Base-by-base conservation (phyloP, 129 eudicot genomes). In the Heracleum sosnowskyi region DNA sequence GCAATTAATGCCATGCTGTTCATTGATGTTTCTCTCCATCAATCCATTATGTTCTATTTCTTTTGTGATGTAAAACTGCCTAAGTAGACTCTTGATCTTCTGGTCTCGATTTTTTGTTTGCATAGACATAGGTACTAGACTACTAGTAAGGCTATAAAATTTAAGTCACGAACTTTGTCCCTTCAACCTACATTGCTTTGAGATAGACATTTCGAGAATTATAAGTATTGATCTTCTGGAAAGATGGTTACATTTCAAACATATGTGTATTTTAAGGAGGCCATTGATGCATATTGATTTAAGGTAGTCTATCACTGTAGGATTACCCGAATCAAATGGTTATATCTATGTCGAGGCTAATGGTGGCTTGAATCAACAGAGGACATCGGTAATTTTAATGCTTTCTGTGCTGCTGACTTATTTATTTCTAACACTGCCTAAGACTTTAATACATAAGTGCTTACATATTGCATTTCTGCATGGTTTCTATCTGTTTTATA, bases 331-430 rank as follows among this genome's bases (percentile, higher is more conserved):
- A 76, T 90, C 99, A 69, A 95, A 92, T 74, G 97, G 99, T 47
- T 95, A 90, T 78, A 87, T 95, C 53, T 88, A 82, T 29, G 85
- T 95, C 34, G 99, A 95, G 79, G 99, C 99, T 77, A 95, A 95
- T 85, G 99, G 99, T 78, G 99, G 99, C 73, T 87, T 95, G 77
- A 95, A 95, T 87, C 99, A 95, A 74, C 99, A 95, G 82, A 85
- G 98, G 80, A 82, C 96, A 84, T 93, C 98, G 79, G 98, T 93
- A 84, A 22, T 46, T 62, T 28, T 73, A 76, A 64, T 73, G 37
- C 79, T 35, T 76, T 17, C 69, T 78, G 49, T 73, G 37, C 79
- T 83, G 34, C 69, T 74, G 18, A 60, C 64, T 24, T 11, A 34
- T 51, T 45, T 29, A 16, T 60, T 33, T 82, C 31, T 18, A 70